Conservation (phyloP, 2,329 filamentous ascomycete genomes). For the Dendrostoma leiphaemia region DNA sequence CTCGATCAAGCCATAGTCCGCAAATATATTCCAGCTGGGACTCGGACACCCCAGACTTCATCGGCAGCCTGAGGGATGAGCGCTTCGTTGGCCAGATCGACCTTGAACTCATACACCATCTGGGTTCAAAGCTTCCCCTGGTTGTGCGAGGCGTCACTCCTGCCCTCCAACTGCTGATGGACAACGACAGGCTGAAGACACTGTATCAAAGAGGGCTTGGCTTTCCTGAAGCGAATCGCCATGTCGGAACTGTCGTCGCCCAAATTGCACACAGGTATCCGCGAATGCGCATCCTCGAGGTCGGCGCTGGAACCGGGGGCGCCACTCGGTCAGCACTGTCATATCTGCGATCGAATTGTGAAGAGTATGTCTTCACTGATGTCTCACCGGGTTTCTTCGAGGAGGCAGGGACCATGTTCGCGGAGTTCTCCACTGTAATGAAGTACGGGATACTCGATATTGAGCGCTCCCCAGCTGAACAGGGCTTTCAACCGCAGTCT, state of each 20-base stretch:
- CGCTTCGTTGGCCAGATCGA: slow-evolving; percentile 8
- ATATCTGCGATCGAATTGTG: no score
- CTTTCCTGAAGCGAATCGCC: slow-evolving; percentile 11
- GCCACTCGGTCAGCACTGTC: slow-evolving; percentile 23
- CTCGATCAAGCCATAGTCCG: background rate
- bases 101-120: slow-evolving; percentile 24
- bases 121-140: slow-evolving; percentile 29
- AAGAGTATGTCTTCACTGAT: slow-evolving; percentile 46
- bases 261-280: background rate
- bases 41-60: background rate
- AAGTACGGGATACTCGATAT: slow-evolving; percentile 25
- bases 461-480: slow-evolving; percentile 24
- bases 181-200: slow-evolving; percentile 27
- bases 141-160: slow-evolving; percentile 29
- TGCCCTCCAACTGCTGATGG: slow-evolving; percentile 30
- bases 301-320: slow-evolving; percentile 2
- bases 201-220: slow-evolving; percentile 23
- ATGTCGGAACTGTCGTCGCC: slow-evolving; percentile 16
- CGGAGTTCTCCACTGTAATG: background rate
- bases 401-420: slow-evolving; percentile 16
- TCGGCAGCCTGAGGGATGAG: slow-evolving; percentile 4
- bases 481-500: slow-evolving; percentile 28
- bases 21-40: background rate
- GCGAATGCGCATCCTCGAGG: background rate
- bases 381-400: slow-evolving; percentile 37